Percentiles rank a stretch among this genome's conserved stretches.
Conservation (phyloP, 352 stramenopile species). For the Pseudoperonospora humuli region DNA sequence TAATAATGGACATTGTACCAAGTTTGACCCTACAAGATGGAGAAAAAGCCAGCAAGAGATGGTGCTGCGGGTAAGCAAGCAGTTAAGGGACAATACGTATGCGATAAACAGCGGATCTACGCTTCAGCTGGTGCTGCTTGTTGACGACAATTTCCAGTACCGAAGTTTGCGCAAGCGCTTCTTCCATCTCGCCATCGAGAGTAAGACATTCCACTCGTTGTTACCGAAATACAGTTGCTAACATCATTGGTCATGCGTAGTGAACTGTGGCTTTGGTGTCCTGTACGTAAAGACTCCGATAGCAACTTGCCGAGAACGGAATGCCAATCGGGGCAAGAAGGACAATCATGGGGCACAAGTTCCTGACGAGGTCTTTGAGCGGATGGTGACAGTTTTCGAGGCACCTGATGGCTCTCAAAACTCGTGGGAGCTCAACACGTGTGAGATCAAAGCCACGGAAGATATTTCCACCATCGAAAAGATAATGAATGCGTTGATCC, state of each 20-base stretch:
- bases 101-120: background rate
- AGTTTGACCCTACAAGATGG: constrained; percentile 47
- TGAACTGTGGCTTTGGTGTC: constrained; percentile 38
- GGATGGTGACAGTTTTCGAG: constrained; percentile 48
- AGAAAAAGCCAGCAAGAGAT: constrained; percentile 48
- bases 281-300: constrained; percentile 27
- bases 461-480: constrained; percentile 1
- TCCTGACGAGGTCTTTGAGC: constrained; percentile 34
- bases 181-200: constrained; percentile 37
- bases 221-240: constrained; percentile 4
- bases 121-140: constrained; percentile 35
- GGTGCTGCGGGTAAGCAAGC: constrained; percentile 17
- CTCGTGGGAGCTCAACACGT: constrained; percentile 32
- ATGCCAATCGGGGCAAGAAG: constrained; percentile 20
- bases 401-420: constrained; percentile 13
- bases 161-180: constrained; percentile 66
- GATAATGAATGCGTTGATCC: constrained; percentile 13
- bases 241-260: constrained; percentile 22
- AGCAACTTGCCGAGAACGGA: constrained; percentile 32
- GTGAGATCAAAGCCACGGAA: background rate
- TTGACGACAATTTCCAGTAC: constrained; percentile 71
- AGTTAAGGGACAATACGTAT: constrained; percentile 7
- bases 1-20: background rate
- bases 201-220: constrained; percentile 11
- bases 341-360: constrained; percentile 14